Conservation (phyloP, 257 asterid genomes). For the Penstemon eatonii region DNA sequence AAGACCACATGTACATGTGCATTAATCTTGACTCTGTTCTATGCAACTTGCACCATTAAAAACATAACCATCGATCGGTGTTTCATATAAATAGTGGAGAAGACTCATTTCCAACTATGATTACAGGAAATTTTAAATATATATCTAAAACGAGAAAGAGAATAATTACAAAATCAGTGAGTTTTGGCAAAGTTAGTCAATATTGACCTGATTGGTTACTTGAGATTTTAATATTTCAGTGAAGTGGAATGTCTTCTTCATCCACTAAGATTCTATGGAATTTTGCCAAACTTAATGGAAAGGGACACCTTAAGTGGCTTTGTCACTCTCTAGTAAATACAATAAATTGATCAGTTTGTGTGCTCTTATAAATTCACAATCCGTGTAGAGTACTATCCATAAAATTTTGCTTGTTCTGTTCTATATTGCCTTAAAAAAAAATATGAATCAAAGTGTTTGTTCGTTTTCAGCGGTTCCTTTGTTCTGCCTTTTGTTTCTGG, state of each 20-base stretch:
- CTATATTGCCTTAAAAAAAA: background rate
- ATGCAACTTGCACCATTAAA: background rate
- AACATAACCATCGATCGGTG: background rate
- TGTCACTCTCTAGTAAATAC: constrained; percentile 29
- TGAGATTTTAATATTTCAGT: constrained; percentile 21
- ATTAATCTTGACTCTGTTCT: background rate
- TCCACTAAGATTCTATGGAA: constrained; percentile 34
- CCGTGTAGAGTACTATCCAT: constrained; percentile 4
- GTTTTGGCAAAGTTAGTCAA: background rate
- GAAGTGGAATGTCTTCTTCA: constrained; percentile 24
- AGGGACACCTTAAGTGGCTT: constrained; percentile 39
- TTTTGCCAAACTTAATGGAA: constrained; percentile 41
- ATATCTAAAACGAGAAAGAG: background rate
- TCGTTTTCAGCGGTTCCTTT: constrained; percentile 24
- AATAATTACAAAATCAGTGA: background rate
- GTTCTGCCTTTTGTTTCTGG: constrained; percentile 38
- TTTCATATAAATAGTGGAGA: background rate
- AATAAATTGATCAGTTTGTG: constrained; percentile 3
- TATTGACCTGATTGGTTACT: constrained; percentile 24
- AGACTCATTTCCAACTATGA: background rate
- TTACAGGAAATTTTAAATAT: constrained; percentile 3
- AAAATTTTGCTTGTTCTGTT: constrained; percentile 6
- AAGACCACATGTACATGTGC: background rate
- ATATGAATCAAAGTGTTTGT: constrained; percentile 26
- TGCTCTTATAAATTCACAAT: constrained; percentile 42